A percentile compares a stretch with the other conserved stretches of the same genome.
Evolutionary conservation across 2,329 filamentous ascomycete species (phyloP).

Genomic region (Penicillium sp.): DNA sequence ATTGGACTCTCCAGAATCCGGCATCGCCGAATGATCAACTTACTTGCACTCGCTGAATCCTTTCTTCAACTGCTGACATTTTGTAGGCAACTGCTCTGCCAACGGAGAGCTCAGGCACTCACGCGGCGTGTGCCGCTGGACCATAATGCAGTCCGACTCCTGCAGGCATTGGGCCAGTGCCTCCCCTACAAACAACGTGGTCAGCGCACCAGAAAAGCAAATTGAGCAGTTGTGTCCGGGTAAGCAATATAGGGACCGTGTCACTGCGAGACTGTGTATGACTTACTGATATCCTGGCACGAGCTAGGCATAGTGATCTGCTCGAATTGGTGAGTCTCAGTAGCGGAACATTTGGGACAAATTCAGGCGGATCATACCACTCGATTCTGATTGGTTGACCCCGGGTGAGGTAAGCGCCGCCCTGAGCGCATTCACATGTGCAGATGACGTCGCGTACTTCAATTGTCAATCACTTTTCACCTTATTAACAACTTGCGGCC

Average conservation of each 20-base stretch:
- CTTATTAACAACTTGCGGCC: neutral
- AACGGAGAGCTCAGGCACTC: slow-evolving; percentile 87
- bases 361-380: slow-evolving; percentile 18
- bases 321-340: neutral
- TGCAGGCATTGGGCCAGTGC: slow-evolving; percentile 94
- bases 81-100: slow-evolving; percentile 74
- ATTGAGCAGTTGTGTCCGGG: neutral
- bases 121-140: slow-evolving; percentile 78
- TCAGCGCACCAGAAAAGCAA: slow-evolving; percentile 14
- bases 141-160: slow-evolving; percentile 93
- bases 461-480: neutral
- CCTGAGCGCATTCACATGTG: slow-evolving; percentile 25
- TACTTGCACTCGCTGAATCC: slow-evolving; percentile 89
- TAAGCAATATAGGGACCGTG: neutral
- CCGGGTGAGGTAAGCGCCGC: slow-evolving; percentile 34
- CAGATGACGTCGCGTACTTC: slow-evolving; percentile 23
- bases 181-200: slow-evolving; percentile 60
- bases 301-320: slow-evolving; percentile 76
- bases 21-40: slow-evolving; percentile 21
- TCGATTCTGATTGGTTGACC: slow-evolving; percentile 20
- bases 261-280: slow-evolving; percentile 2
- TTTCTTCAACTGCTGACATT: slow-evolving; percentile 90
- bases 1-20: neutral
- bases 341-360: slow-evolving; percentile 7
- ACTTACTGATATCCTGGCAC: slow-evolving; percentile 92